Base-by-base conservation (phyloP, 768 basidiomycete genomes). In the Tricholoma sp. region DNA sequence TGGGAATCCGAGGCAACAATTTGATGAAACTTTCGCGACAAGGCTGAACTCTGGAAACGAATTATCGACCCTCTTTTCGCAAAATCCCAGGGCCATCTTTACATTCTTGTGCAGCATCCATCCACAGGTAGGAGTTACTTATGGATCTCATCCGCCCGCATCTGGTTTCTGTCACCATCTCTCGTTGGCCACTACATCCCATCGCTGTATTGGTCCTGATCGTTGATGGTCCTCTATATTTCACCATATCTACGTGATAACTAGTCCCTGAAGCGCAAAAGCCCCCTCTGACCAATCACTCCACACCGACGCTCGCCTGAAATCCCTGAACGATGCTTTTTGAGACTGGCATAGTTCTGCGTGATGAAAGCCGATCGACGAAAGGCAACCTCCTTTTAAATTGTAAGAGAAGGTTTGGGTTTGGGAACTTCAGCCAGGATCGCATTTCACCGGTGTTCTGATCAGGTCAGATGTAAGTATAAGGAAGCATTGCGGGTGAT, bases 311-410 rank as follows among this genome's bases (percentile, higher is more conserved):
- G 61, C 63, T 17, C 61, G 18, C 24, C 63, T 56, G 42, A 65
- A 20, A 57, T 52, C 7, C 59, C 64, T 20, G 24, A 24, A 8
- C 50, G 55, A 34, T 64, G 63, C 34, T 60, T 59, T 29, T 69
- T 65, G 69, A 70, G 66, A 50, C 65, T 48, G 52, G 52, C 33
- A 37, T 31, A 57, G 62, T 5, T 61, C 68, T 53, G 65, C 68
- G 53, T 62, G 66, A 57, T 63, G 31, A 50, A 18, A 49, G 60
- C 32, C 59, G 45, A 51, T 61, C 67, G 49, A 47, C 36, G 55
- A 41, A 50, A 54, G 29, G 31, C 52, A 50, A 52, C 48, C 52
- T 60, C 50, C 59, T 57, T 28, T 52, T 36, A 41, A 20, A 39
- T 42, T 60, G 49, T 50, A 31, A 18, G 44, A 24, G 56, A 45